Evolutionary conservation across 2,329 filamentous ascomycete species (phyloP).

Genomic region (Colletotrichum phormii): DNA sequence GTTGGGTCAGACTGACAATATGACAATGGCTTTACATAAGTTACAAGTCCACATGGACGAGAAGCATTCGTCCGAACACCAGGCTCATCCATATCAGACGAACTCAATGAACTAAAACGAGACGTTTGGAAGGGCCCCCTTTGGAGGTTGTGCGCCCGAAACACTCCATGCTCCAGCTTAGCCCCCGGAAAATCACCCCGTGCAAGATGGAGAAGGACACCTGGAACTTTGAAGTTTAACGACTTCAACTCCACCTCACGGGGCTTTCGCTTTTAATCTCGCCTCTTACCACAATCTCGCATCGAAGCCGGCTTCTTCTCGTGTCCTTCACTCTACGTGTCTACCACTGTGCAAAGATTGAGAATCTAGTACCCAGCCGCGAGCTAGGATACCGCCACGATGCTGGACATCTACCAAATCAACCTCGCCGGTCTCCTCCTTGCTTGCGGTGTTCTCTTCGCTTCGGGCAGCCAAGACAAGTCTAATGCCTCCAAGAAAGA

Average conservation of each 20-base stretch:
- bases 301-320: not conserved
- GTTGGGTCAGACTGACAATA: not conserved
- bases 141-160: conserved; percentile 24
- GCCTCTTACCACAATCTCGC: not conserved
- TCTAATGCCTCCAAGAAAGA: not conserved
- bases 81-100: not conserved
- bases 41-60: not conserved
- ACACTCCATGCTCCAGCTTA: conserved; percentile 33
- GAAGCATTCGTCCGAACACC: not conserved
- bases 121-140: conserved; percentile 1
- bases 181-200: conserved; percentile 21
- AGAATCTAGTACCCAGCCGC: not conserved
- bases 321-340: not conserved
- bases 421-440: conserved; percentile 48
- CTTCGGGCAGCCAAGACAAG: conserved; percentile 25
- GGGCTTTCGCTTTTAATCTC: not conserved
- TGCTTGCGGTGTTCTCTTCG: conserved; percentile 44
- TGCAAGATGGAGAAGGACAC: conserved; percentile 30
- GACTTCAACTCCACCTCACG: not conserved
- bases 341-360: not conserved
- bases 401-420: conserved; percentile 48
- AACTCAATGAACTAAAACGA: conserved; percentile 6
- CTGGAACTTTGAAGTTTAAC: conserved; percentile 10
- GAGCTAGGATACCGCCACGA: not conserved
- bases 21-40: not conserved